Percentiles rank a stretch among this genome's conserved stretches.
Evolutionary conservation across 768 basidiomycete species (phyloP).

Genomic region (Termitomyces sp.): DNA sequence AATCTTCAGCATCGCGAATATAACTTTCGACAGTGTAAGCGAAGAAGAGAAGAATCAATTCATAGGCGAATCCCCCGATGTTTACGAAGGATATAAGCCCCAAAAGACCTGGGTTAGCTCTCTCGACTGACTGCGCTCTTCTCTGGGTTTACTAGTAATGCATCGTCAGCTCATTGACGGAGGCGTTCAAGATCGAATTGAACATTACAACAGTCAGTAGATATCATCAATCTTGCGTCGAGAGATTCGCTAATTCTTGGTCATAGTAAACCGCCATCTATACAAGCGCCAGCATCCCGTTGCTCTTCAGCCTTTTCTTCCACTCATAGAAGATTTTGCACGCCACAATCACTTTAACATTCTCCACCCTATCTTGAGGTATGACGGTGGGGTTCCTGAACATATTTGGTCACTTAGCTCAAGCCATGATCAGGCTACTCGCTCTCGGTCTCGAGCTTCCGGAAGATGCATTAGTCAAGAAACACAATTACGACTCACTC

Average conservation of each 20-base stretch:
- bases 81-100: no score
- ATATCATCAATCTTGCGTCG: constrained; percentile 30
- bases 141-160: not conserved
- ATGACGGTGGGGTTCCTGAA: constrained; percentile 32
- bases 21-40: constrained; percentile 33
- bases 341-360: constrained; percentile 34
- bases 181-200: constrained; percentile 63
- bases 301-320: constrained; percentile 31
- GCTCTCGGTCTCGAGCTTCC: constrained; percentile 43
- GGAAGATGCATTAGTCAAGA: no score
- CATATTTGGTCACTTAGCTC: not conserved
- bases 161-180: constrained; percentile 49
- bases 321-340: constrained; percentile 32
- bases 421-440: constrained; percentile 19
- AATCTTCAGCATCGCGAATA: no score
- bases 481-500: constrained; percentile 29
- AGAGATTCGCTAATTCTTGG: not conserved
- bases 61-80: constrained; percentile 31
- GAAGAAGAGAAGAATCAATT: constrained; percentile 36
- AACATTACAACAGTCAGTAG: no score
- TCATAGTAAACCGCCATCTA: constrained; percentile 31
- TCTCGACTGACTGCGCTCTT: constrained; percentile 12
- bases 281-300: constrained; percentile 30
- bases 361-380: constrained; percentile 27
- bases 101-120: constrained; percentile 20